Conservation (phyloP, 495 filamentous ascomycete genomes). For the Tetracladium marchalianum region DNA sequence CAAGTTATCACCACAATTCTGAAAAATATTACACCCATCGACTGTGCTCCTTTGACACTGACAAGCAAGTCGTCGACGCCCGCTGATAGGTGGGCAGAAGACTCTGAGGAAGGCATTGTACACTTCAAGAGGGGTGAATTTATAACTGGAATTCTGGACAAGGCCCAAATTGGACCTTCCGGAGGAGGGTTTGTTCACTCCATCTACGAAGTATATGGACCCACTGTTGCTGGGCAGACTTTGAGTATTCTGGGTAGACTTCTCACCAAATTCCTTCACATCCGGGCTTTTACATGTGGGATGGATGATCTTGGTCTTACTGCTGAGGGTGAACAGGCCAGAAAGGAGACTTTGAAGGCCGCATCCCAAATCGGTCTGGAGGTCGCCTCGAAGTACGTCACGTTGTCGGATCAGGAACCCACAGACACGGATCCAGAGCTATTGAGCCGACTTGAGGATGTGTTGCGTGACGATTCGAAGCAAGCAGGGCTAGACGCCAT, state of each 20-base stretch:
- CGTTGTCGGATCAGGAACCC: conserved; percentile 54
- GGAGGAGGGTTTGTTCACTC: conserved; percentile 84
- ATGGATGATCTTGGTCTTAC: conserved; percentile 94
- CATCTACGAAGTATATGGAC: conserved; percentile 89
- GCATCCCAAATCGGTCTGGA: conserved; percentile 68
- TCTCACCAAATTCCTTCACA: conserved; percentile 79
- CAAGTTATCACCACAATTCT: conserved; percentile 91
- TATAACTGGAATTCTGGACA: conserved; percentile 87
- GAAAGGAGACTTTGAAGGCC: conserved; percentile 58
- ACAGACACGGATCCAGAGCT: conserved; percentile 58
- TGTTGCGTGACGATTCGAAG: conserved; percentile 82
- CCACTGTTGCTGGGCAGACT: conserved; percentile 70
- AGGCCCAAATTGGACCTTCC: conserved; percentile 84
- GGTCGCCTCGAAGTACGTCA: conserved; percentile 84
- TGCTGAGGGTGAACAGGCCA: conserved; percentile 59
- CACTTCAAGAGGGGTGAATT: conserved; percentile 81
- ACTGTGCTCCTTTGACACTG: conserved; percentile 70
- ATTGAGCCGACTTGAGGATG: conserved; percentile 70
- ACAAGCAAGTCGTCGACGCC: conserved; percentile 67
- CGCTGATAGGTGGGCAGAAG: conserved; percentile 58
- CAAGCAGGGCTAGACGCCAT: conserved; percentile 79
- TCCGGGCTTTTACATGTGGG: conserved; percentile 92
- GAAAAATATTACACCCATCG: conserved; percentile 73
- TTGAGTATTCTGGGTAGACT: conserved; percentile 84
- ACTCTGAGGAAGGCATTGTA: conserved; percentile 59